Evolutionary conservation across 1,284 basidiomycete genomes (phyloP), one percentile per base, ranked within the genome.

Genomic region (Sporisorium graminicola): DNA sequence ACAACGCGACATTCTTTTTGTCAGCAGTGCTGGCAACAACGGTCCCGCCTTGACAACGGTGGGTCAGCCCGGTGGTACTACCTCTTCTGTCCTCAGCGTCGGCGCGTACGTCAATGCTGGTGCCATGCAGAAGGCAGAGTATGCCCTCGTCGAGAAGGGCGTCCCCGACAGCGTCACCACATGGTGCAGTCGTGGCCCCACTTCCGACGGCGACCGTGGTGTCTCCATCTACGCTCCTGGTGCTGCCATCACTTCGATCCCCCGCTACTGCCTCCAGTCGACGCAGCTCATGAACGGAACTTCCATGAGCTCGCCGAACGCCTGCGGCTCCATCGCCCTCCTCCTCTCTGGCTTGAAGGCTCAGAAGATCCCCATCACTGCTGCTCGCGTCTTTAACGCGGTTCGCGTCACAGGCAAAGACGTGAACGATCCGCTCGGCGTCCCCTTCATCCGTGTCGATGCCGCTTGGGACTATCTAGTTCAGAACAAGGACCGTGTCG

Each of bases 201-300:
- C 80, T 9, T 60, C 79, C 27, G 85, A 86, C 49, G 85, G 86
- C 12, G 83, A 79, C 22, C 64, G 63, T 10, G 84, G 84, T 46
- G 80, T 86, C 9, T 78, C 81, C 20, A 79, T 84, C 68, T 86
- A 86, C 52, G 85, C 85, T 12, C 86, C 86, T 0, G 86, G 86
- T 37, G 86, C 85, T 18, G 86, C 86, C 49, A 82, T 86, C 72
- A 86, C 86, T 8, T 81, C 77, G 26, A 85, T 86, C 44, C 85
- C 85, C 12, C 76, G 78, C 55, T 86, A 86, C 73, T 83, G 81
- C 57, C 78, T 86, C 27, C 81, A 85, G 60, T 79, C 77, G 22
- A 82, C 79, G 12, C 80, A 85, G 73, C 77, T 86, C 51, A 82
- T 82, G 79, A 86, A 86, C 65, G 86, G 86, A 40, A 86, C 86